phyloP scores from a whole-genome alignment of 495 filamentous ascomycete species.

The Penicillium nucicola region DNA sequence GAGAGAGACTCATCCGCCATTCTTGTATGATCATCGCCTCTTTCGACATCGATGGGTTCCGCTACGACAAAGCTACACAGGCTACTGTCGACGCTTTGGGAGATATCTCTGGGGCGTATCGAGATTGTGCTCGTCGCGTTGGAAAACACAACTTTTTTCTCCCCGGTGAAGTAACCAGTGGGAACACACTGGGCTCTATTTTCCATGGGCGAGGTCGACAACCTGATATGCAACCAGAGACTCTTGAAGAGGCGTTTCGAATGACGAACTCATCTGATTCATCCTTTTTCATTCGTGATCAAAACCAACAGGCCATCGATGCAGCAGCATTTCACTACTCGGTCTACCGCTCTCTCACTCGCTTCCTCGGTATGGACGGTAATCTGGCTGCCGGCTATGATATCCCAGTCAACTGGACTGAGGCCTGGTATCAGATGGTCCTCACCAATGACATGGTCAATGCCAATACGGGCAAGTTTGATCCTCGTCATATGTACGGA shows the following conservation, averaged over 20 bases:
- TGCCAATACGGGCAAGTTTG: slow-evolving; percentile 62
- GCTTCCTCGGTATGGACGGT: slow-evolving; percentile 65
- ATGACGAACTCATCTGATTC: slow-evolving; percentile 43
- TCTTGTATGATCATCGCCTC: slow-evolving; percentile 63
- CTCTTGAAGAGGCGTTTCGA: slow-evolving; percentile 44
- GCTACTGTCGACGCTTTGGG: slow-evolving; percentile 63
- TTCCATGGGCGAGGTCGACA: slow-evolving; percentile 66
- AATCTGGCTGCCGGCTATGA: slow-evolving; percentile 60
- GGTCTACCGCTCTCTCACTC: slow-evolving; percentile 63
- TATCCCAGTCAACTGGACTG: slow-evolving; percentile 58
- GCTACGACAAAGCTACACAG: slow-evolving; percentile 67
- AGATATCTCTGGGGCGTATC: slow-evolving; percentile 50
- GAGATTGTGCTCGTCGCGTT: slow-evolving; percentile 53
- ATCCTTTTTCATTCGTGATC: slow-evolving; percentile 54
- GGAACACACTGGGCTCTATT: slow-evolving; percentile 61
- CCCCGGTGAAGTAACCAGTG: slow-evolving; percentile 62
- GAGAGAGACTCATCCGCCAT: slow-evolving; percentile 57
- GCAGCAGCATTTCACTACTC: slow-evolving; percentile 70
- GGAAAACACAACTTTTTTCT: slow-evolving; percentile 65
- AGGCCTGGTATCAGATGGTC: slow-evolving; percentile 59
- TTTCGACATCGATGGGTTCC: slow-evolving; percentile 68
- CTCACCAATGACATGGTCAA: slow-evolving; percentile 64
- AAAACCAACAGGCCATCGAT: slow-evolving; percentile 58
- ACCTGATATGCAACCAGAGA: slow-evolving; percentile 46
- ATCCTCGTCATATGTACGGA: slow-evolving; percentile 70